Percentiles rank a stretch among this genome's conserved stretches.
Evolutionary conservation across 352 stramenopile species (phyloP).

Genomic region (Phytophthora fragariae): DNA sequence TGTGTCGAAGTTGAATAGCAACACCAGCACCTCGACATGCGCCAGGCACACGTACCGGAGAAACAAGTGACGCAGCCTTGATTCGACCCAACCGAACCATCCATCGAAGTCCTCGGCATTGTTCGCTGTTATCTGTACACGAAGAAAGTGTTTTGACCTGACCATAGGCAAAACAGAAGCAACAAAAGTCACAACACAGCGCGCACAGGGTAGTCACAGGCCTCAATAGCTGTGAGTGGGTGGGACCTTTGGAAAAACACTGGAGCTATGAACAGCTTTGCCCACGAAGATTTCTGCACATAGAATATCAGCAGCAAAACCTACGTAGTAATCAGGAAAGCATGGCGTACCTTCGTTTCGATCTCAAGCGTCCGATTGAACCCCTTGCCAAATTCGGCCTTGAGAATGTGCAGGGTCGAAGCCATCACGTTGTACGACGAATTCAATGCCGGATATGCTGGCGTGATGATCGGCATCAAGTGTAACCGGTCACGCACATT

Average conservation of each 20-base stretch:
- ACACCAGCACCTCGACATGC: background rate
- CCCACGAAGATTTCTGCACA: slow-evolving; percentile 77
- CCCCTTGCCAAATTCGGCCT: slow-evolving; percentile 86
- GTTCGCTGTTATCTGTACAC: slow-evolving; percentile 73
- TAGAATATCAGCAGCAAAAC: slow-evolving; percentile 13
- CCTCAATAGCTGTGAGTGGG: background rate
- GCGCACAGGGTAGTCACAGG: slow-evolving; percentile 1
- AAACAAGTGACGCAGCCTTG: slow-evolving; percentile 81
- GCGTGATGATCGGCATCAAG: slow-evolving; percentile 99
- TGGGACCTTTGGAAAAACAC: slow-evolving; percentile 81
- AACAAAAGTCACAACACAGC: slow-evolving; percentile 17
- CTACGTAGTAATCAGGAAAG: background rate
- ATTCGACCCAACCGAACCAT: slow-evolving; percentile 92
- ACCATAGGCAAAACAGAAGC: slow-evolving; percentile 8
- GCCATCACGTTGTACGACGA: slow-evolving; percentile 97
- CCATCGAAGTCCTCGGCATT: slow-evolving; percentile 62
- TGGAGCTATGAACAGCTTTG: slow-evolving; percentile 76
- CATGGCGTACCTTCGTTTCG: slow-evolving; percentile 72
- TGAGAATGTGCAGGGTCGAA: slow-evolving; percentile 92
- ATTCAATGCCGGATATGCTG: slow-evolving; percentile 98
- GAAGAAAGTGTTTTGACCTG: slow-evolving; percentile 85
- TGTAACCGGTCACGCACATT: slow-evolving; percentile 91
- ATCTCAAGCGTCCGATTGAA: slow-evolving; percentile 78
- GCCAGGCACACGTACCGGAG: slow-evolving; percentile 54
- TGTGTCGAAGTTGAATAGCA: background rate